Conservation (phyloP, 148 eudicot genomes). For the Nepenthes mirabilis region DNA sequence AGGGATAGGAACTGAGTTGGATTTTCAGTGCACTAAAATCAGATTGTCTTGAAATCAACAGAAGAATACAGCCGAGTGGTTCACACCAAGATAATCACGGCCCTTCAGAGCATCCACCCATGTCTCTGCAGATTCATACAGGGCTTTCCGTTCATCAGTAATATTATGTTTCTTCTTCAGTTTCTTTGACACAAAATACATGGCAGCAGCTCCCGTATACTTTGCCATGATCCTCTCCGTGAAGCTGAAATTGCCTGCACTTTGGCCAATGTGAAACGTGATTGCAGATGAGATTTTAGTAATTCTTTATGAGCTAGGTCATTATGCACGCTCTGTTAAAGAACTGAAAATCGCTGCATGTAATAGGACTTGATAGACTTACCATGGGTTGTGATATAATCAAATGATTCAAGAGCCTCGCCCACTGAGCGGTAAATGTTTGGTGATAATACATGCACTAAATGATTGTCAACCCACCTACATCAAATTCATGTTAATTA, state of each 20-base stretch:
- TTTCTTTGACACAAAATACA: constrained; percentile 88
- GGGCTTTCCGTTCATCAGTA: constrained; percentile 69
- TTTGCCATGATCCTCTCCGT: constrained; percentile 66
- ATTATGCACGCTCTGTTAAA: no score
- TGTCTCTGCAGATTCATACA: constrained; percentile 88
- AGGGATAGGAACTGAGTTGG: neutral
- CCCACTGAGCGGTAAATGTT: constrained; percentile 66
- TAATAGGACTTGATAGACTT: constrained; percentile 6
- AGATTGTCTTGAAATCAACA: neutral
- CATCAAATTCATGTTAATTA: constrained; percentile 2
- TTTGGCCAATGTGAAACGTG: neutral
- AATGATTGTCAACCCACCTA: constrained; percentile 93
- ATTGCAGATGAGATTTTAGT: neutral
- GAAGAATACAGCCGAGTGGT: neutral
- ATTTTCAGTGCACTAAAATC: neutral
- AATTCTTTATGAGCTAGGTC: neutral
- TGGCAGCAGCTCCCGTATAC: constrained; percentile 89
- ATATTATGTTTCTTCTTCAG: constrained; percentile 81
- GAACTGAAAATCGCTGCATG: no score
- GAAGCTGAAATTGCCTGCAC: constrained; percentile 77
- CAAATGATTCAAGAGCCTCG: constrained; percentile 93
- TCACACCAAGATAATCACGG: constrained; percentile 66
- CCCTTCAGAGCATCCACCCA: constrained; percentile 94
- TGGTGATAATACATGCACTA: constrained; percentile 93
- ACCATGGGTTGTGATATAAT: constrained; percentile 81